Evolutionary conservation across 1,284 basidiomycete genomes (phyloP).

Genomic region (Inonotus obliquus): DNA sequence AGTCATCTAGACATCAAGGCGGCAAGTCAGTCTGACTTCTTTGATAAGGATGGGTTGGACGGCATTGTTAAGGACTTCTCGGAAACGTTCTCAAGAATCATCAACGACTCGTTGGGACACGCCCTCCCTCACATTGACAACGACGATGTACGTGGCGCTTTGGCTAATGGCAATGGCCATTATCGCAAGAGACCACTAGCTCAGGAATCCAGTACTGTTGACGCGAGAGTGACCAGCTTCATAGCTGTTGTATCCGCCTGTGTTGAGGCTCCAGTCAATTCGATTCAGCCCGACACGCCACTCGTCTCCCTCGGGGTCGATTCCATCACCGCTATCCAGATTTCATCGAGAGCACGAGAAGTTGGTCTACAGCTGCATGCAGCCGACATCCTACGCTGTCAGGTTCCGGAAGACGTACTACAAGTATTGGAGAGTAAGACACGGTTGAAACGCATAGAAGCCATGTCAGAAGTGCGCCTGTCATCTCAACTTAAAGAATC

Average conservation of each 20-base stretch:
- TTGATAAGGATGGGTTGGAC: conserved; percentile 27
- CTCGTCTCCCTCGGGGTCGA: conserved; percentile 45
- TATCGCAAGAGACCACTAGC: background rate
- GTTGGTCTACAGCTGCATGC: conserved; percentile 34
- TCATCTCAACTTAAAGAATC: conserved; percentile 2
- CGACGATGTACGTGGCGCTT: background rate
- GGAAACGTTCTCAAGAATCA: conserved; percentile 26
- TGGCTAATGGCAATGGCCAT: background rate
- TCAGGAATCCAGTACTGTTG: background rate
- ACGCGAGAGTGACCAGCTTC: conserved; percentile 14
- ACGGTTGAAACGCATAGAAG: background rate
- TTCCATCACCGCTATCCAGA: conserved; percentile 47
- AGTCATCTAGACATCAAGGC: conserved; percentile 33
- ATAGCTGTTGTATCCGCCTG: conserved; percentile 25
- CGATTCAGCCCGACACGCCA: conserved; percentile 30
- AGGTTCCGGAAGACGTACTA: conserved; percentile 30
- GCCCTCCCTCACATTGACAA: background rate
- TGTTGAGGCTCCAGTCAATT: conserved; percentile 22
- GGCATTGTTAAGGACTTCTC: conserved; percentile 28
- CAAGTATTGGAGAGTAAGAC: conserved; percentile 6
- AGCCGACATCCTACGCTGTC: conserved; percentile 38
- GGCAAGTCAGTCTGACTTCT: conserved; percentile 32
- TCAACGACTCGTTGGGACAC: conserved; percentile 23
- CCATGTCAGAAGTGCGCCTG: background rate
- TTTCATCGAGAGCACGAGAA: conserved; percentile 36